Conservation (phyloP, 176 grass and related monocot genomes). For the Oryza longistaminata region DNA sequence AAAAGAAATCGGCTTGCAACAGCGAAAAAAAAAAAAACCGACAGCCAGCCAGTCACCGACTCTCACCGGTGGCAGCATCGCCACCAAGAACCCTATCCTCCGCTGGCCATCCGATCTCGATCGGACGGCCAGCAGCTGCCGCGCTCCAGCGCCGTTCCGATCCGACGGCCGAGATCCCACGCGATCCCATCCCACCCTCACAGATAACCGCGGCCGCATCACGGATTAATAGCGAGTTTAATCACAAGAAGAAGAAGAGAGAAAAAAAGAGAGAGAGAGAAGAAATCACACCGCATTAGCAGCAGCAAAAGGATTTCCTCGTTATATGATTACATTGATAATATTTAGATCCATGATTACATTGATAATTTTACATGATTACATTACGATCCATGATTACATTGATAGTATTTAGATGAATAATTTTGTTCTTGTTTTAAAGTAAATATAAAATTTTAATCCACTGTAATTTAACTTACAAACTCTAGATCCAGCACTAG, state of each 20-base stretch:
- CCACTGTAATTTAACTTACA: too few relatives aligned
- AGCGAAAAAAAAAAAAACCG: too few relatives aligned
- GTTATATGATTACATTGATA: neutral
- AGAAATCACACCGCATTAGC: neutral
- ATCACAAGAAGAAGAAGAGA: neutral
- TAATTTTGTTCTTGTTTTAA: too few relatives aligned
- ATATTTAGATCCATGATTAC: too few relatives aligned
- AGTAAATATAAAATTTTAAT: too few relatives aligned
- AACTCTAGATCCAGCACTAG: too few relatives aligned
- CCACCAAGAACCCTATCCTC: neutral
- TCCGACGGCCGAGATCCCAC: slow-evolving; percentile 18
- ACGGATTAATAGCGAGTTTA: neutral
- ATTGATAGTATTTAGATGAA: too few relatives aligned
- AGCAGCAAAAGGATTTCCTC: neutral
- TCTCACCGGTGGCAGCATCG: neutral
- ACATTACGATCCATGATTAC: too few relatives aligned
- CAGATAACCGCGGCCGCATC: slow-evolving; percentile 11
- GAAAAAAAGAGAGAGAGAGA: neutral
- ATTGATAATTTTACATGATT: too few relatives aligned
- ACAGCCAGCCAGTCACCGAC: neutral
- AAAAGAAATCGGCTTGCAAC: neutral
- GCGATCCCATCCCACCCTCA: neutral
- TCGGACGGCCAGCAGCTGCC: neutral
- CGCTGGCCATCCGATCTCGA: neutral
- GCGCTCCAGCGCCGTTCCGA: neutral